Percentiles rank a stretch among this genome's conserved stretches.
phyloP scores from a whole-genome alignment of 805 yeast species.

The Wickerhamomyces rabaulensis region DNA sequence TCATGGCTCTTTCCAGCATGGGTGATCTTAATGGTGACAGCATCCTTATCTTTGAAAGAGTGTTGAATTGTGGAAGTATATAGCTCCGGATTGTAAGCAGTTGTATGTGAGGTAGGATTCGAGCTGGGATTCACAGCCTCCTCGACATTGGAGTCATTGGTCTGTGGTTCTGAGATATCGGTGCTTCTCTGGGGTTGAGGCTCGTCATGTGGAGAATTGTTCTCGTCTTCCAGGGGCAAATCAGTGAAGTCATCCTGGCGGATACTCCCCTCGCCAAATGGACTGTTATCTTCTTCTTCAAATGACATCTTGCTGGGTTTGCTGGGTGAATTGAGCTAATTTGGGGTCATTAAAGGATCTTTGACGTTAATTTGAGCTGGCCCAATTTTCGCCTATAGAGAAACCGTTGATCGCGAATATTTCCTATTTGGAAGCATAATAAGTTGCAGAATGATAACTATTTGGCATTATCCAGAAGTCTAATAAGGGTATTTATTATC shows the following conservation, averaged over 20 bases:
- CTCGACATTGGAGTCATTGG: background rate
- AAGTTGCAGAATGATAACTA: too few relatives aligned
- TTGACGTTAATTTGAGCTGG: background rate
- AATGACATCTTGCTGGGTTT: conserved; percentile 10
- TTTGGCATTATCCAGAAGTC: too few relatives aligned
- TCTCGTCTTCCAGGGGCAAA: conserved; percentile 21
- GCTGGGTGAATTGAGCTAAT: background rate
- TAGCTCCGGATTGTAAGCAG: conserved; percentile 25
- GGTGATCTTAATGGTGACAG: conserved; percentile 40
- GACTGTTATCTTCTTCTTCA: conserved; percentile 24
- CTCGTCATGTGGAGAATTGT: background rate
- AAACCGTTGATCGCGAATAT: background rate
- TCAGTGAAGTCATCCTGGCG: conserved; percentile 23
- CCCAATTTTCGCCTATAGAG: background rate
- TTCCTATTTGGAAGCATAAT: background rate
- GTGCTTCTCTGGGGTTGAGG: conserved; percentile 1
- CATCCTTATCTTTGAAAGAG: conserved; percentile 13
- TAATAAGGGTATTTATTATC: too few relatives aligned
- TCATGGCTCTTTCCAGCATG: conserved; percentile 89
- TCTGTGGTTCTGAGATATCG: conserved; percentile 10
- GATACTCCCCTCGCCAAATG: conserved; percentile 13
- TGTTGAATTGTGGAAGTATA: conserved; percentile 18
- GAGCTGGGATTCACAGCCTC: background rate
- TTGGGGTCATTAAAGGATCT: background rate
- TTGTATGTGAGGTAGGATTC: conserved; percentile 8